phyloP scores from a whole-genome alignment of 192 early-diverging fungal genomes.

The Coemansia sp. region DNA sequence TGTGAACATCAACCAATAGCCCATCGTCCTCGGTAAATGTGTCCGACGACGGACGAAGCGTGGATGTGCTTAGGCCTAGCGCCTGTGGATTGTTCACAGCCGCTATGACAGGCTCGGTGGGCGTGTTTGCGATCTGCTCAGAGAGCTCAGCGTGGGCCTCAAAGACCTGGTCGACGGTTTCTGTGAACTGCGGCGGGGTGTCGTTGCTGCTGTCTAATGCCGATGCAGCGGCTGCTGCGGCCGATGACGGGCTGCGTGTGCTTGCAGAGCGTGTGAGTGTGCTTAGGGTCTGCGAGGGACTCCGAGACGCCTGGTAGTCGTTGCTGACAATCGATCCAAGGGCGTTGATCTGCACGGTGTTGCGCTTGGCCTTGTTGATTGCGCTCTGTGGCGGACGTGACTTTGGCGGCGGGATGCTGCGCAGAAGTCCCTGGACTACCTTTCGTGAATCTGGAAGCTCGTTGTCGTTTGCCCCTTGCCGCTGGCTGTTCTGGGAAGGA shows the following conservation, averaged over 20 bases:
- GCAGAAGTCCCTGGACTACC: slow-evolving; percentile 48
- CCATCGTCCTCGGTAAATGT: slow-evolving; percentile 33
- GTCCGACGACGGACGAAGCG: slow-evolving; percentile 48
- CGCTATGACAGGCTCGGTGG: not conserved
- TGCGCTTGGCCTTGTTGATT: slow-evolving; percentile 49
- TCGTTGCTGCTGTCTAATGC: not conserved
- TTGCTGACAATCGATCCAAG: slow-evolving; percentile 20
- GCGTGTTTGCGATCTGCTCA: slow-evolving; percentile 13
- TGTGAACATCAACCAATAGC: not conserved
- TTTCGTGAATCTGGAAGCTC: slow-evolving; percentile 47
- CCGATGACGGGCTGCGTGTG: slow-evolving; percentile 10
- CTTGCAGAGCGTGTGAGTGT: slow-evolving; percentile 17
- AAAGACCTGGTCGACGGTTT: slow-evolving; percentile 4
- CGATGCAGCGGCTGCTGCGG: slow-evolving; percentile 1
- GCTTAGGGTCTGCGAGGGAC: slow-evolving; percentile 9
- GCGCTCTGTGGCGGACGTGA: slow-evolving; percentile 44
- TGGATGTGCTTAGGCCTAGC: slow-evolving; percentile 44
- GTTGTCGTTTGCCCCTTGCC: not conserved
- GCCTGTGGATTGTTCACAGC: slow-evolving; percentile 14
- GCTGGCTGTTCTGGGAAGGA: not conserved
- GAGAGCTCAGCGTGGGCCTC: slow-evolving; percentile 10
- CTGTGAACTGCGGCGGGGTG: slow-evolving; percentile 2
- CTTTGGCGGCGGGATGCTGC: slow-evolving; percentile 46
- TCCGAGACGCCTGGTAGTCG: slow-evolving; percentile 9
- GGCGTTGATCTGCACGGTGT: slow-evolving; percentile 43